phyloP scores from a whole-genome alignment of 78 protist genomes.

The Diacronema lutheri region DNA sequence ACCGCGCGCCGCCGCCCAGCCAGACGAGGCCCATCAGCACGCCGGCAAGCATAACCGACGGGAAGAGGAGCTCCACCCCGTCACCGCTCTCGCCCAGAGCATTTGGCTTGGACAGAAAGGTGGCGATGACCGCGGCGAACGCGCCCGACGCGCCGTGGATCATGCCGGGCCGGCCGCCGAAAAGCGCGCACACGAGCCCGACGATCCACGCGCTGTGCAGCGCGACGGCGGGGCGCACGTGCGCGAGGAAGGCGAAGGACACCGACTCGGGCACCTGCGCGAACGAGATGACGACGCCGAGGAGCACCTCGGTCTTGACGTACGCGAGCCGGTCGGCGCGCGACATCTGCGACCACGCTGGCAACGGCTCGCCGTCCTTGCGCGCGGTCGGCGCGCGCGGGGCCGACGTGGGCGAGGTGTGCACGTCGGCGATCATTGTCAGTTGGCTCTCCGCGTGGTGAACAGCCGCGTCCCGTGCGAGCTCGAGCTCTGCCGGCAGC shows the following conservation, averaged over 20 bases:
- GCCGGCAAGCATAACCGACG: not conserved
- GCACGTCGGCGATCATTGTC: too few relatives aligned
- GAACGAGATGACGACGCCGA: not conserved
- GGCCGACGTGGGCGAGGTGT: too few relatives aligned
- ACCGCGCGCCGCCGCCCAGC: not conserved
- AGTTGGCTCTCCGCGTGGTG: too few relatives aligned
- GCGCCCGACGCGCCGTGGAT: constrained; percentile 6
- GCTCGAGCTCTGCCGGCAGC: too few relatives aligned
- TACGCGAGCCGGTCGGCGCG: too few relatives aligned
- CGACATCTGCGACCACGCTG: too few relatives aligned
- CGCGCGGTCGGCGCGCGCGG: too few relatives aligned
- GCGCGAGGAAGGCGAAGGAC: not conserved
- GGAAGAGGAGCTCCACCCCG: too few relatives aligned
- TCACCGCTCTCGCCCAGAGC: not conserved
- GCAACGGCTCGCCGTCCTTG: too few relatives aligned
- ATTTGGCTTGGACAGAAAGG: too few relatives aligned
- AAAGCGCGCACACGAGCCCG: not conserved
- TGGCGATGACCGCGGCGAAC: not conserved
- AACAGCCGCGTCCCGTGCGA: too few relatives aligned
- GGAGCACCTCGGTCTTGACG: not conserved
- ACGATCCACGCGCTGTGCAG: not conserved
- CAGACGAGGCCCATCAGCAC: not conserved
- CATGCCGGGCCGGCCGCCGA: not conserved
- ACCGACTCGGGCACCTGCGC: not conserved
- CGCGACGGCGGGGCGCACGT: not conserved